A percentile compares a stretch with the other conserved stretches of the same genome.
Conservation (phyloP, 306 rosid species). For the Clitoria ternatea region DNA sequence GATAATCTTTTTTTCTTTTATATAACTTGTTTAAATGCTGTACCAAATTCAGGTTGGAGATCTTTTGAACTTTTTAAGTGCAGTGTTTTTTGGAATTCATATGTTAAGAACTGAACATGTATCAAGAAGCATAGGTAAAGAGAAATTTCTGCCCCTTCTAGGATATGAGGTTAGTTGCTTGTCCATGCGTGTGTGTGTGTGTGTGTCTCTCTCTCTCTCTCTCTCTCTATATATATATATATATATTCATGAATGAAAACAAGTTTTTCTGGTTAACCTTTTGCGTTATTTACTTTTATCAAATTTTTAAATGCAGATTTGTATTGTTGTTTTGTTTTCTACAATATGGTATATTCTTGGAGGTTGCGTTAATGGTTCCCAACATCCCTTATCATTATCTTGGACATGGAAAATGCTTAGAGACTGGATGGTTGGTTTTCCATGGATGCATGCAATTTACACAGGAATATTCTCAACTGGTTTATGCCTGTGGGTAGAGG, state of each 20-base stretch:
- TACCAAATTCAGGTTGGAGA: slow-evolving; percentile 58
- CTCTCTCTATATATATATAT: neutral
- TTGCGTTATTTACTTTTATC: slow-evolving; percentile 1
- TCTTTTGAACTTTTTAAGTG: slow-evolving; percentile 63
- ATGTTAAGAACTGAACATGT: slow-evolving; percentile 74
- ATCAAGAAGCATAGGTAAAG: slow-evolving; percentile 55
- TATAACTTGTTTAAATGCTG: neutral
- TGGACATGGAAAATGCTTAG: slow-evolving; percentile 50
- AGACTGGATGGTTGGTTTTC: slow-evolving; percentile 57
- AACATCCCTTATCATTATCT: slow-evolving; percentile 35
- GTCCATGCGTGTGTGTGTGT: neutral
- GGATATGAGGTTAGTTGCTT: slow-evolving; percentile 64
- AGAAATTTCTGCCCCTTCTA: slow-evolving; percentile 60
- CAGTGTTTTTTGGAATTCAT: slow-evolving; percentile 70
- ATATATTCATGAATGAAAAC: neutral
- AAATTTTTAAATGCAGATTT: slow-evolving; percentile 43
- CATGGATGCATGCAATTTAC: slow-evolving; percentile 79
- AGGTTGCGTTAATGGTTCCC: slow-evolving; percentile 36
- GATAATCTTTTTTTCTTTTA: neutral
- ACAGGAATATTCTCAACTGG: slow-evolving; percentile 74
- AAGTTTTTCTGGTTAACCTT: neutral
- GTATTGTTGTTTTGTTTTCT: slow-evolving; percentile 54
- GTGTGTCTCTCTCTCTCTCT: no score
- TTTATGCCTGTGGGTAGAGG: slow-evolving; percentile 82
- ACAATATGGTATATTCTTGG: slow-evolving; percentile 55